Base-by-base conservation (phyloP, 2,329 filamentous ascomycete species). In the Neoarthrinium moseri region DNA sequence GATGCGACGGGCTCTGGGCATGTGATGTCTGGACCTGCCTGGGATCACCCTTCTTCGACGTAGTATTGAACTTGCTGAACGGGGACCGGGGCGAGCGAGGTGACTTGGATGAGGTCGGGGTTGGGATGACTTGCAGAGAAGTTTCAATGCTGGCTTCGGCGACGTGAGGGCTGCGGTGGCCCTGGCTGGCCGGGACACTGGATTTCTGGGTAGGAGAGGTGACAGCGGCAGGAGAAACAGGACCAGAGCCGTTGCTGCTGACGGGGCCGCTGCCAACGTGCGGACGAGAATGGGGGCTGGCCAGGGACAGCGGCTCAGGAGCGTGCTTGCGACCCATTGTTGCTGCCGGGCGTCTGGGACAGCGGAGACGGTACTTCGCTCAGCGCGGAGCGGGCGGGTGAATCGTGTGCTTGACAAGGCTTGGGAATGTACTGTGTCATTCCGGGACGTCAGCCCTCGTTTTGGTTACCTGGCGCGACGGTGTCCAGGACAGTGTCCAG, bases 251-350 rank as follows among this genome's bases (percentile, higher is more conserved):
- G 35, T 39, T 26, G 27, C 21, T 38, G 18, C 24, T 13, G 15
- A 18, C 24, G 30, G 32, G 35, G 20, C 60, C 56, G 48, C 60
- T 60, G 45, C 60, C 56, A 49, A 67, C 61, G 59, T 56, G 57
- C 58, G 56, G 50, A 42, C 58, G 60, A 52, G 61, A 60, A 48
- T 64, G 59, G 53, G 65, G 63, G 55, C 70, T 70, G 58, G 70
- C 68, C 65, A 81, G 70, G 62, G 72, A 66, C 67, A 81, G 72
- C 66, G 78, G 77, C 70, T 80, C 73, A 55, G 77, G 78, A 66
- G 72, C 75, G 60, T 74, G 67, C 67, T 80, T 82, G 64, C 78
- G 78, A 68, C 72, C 77, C 78, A 81, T 81, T 54, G 49, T 44
- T 44, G 32, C 30, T 66, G 52, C 48, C 43, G 41, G 35, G 37